Conservation (phyloP, 2,329 filamentous ascomycete species). For the Knoxdaviesia proteae region DNA sequence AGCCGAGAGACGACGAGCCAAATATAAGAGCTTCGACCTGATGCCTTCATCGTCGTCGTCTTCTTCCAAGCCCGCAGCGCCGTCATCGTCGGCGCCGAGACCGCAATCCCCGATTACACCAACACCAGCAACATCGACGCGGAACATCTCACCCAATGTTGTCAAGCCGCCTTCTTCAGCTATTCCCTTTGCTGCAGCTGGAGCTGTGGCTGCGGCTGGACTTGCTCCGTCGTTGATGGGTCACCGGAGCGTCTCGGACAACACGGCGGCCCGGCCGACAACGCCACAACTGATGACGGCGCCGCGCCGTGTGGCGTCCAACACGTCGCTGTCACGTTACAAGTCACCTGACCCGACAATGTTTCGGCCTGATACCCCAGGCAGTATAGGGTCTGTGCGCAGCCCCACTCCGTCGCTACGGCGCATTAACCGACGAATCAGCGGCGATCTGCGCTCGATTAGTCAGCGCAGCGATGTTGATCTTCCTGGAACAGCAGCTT, state of each 20-base stretch:
- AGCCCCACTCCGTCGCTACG: conserved; percentile 46
- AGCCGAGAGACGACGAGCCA: no score
- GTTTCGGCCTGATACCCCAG: conserved; percentile 43
- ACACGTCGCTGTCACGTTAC: conserved; percentile 28
- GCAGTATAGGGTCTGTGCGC: conserved; percentile 24
- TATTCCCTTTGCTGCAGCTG: no score
- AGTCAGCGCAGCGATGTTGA: no score
- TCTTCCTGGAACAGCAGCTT: conserved; percentile 11
- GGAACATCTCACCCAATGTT: no score
- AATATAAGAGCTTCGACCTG: no score
- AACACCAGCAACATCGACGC: no score
- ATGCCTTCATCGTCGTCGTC: no score
- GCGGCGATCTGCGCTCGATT: conserved; percentile 51
- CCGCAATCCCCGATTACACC: no score
- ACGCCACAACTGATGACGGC: conserved; percentile 6
- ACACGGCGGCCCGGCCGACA: conserved; percentile 4
- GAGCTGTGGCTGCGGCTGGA: no score
- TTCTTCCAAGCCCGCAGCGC: no score
- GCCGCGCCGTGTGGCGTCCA: conserved; percentile 26
- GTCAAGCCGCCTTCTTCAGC: no score
- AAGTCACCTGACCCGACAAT: conserved; percentile 31
- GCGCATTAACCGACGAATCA: conserved; percentile 44
- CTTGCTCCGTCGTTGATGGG: background rate
- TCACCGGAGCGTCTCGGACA: conserved; percentile 5
- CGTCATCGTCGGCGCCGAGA: no score